These are phyloP conservation scores for Pichia sp. DNA, from an alignment of 1,139 yeast species.

Conservation along the genomic window DNA sequence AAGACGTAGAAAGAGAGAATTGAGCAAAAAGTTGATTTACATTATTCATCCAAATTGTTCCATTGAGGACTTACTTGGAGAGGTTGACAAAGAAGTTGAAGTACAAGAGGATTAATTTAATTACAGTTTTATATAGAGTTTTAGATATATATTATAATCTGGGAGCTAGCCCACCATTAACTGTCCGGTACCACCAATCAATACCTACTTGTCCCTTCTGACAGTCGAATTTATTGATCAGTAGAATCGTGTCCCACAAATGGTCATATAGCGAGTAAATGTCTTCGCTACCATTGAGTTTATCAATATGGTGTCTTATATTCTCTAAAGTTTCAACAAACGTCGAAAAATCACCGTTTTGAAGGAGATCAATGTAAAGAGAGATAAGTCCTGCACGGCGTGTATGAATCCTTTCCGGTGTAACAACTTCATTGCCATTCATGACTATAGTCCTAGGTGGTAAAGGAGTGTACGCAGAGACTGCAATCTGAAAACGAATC, in stretches of 20 bases:
- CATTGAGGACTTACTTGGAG: conserved; percentile 49
- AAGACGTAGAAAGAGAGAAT: conserved; percentile 23
- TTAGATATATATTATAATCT: conserved; percentile 8
- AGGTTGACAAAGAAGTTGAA: conserved; percentile 19
- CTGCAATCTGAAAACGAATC: conserved; percentile 8
- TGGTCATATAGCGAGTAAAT: conserved; percentile 33
- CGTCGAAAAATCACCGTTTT: conserved; percentile 46
- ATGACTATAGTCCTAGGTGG: conserved; percentile 28
- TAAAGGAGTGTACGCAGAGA: conserved; percentile 17
- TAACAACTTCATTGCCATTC: conserved; percentile 40
- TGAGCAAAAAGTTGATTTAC: conserved; percentile 45
- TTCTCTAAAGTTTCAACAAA: conserved; percentile 48
- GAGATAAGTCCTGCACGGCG: conserved; percentile 44
- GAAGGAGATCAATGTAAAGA: conserved; percentile 49
- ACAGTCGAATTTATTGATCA: conserved; percentile 49
- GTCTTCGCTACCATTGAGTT: conserved; percentile 31
- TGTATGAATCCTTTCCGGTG: conserved; percentile 8
- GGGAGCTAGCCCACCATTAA: conserved; percentile 14
- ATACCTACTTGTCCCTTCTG: conserved; percentile 61
- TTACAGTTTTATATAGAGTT: background rate
- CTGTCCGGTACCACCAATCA: conserved; percentile 46
- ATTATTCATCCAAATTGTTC: conserved; percentile 91
- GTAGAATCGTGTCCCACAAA: conserved; percentile 38
- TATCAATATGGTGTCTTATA: conserved; percentile 37
- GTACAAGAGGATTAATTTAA: conserved; percentile 14